Evolutionary conservation across 805 yeast genomes (phyloP).

Genomic region (Torulaspora microellipsoides): DNA sequence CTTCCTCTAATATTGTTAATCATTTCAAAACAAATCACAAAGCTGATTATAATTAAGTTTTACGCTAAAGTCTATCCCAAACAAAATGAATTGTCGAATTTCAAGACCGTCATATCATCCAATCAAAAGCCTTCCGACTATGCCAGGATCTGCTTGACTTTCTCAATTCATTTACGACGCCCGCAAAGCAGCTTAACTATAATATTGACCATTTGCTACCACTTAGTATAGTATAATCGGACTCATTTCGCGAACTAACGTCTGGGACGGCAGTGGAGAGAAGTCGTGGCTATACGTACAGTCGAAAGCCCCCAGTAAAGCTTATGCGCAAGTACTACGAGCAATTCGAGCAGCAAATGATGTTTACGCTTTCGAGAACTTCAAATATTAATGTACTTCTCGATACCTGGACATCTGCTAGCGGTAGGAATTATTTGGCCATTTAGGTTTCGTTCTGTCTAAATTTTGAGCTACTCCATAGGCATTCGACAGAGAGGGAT

Average conservation of each 20-base stretch:
- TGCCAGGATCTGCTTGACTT: slow-evolving; percentile 1
- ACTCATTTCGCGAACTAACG: slow-evolving; percentile 1
- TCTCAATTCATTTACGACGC: background rate
- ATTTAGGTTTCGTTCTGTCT: slow-evolving; percentile 3
- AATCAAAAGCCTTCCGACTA: slow-evolving; percentile 2
- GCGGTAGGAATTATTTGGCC: slow-evolving; percentile 1
- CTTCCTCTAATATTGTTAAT: slow-evolving; percentile 1
- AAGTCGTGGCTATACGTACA: background rate
- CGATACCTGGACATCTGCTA: slow-evolving; percentile 4
- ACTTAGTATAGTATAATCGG: slow-evolving; percentile 3
- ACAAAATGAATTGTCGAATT: background rate
- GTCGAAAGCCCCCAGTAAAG: slow-evolving; percentile 1
- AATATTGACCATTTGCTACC: slow-evolving; percentile 1
- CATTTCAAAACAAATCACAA: slow-evolving; percentile 5
- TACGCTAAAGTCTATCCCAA: background rate
- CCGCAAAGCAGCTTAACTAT: slow-evolving; percentile 1
- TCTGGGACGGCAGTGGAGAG: background rate
- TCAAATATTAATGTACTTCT: slow-evolving; percentile 4
- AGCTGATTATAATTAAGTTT: slow-evolving; percentile 3
- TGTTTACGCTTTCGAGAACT: slow-evolving; percentile 2
- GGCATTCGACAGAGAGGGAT: background rate
- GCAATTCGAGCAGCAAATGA: slow-evolving; percentile 1
- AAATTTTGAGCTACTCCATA: background rate
- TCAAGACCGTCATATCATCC: background rate
- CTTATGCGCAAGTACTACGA: background rate